Evolutionary conservation across 148 eudicot species (phyloP).

Genomic region (Hydrangea macrophylla): DNA sequence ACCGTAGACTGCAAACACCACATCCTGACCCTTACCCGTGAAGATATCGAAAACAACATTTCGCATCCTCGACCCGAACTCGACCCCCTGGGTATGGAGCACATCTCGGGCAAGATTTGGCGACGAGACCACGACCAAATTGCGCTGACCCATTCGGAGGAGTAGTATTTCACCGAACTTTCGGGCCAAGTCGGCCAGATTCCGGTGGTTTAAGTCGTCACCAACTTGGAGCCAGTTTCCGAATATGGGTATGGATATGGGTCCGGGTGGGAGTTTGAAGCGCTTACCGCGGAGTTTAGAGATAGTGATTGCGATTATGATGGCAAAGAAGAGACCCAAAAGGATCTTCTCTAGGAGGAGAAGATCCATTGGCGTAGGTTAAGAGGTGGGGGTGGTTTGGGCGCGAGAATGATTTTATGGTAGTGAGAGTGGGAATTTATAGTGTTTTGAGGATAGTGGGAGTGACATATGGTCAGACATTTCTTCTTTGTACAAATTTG

Average conservation of each 20-base stretch:
- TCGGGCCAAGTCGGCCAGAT: conserved; percentile 51
- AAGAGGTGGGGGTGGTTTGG: background rate
- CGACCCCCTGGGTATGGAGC: conserved; percentile 75
- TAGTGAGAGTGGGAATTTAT: background rate
- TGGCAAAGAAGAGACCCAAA: conserved; percentile 42
- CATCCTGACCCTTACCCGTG: conserved; percentile 78
- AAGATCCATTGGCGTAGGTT: conserved; percentile 40
- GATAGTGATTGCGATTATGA: conserved; percentile 33
- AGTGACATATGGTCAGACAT: background rate
- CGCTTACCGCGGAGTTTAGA: conserved; percentile 50
- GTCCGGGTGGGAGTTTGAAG: conserved; percentile 71
- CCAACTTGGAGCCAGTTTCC: conserved; percentile 92
- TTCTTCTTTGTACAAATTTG: no score
- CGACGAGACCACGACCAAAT: conserved; percentile 63
- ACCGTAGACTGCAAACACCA: conserved; percentile 82
- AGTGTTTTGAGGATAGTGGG: background rate
- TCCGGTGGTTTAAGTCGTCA: conserved; percentile 66
- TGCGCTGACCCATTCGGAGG: conserved; percentile 69
- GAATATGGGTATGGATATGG: conserved; percentile 61
- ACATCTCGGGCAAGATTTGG: conserved; percentile 73
- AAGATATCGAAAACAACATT: conserved; percentile 82
- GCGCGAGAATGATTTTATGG: background rate
- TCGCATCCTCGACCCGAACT: conserved; percentile 69
- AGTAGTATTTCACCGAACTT: conserved; percentile 52
- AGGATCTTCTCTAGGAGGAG: conserved; percentile 58